phyloP scores from a whole-genome alignment of 805 yeast species.

The Saccharomycopsis guyanensis region DNA sequence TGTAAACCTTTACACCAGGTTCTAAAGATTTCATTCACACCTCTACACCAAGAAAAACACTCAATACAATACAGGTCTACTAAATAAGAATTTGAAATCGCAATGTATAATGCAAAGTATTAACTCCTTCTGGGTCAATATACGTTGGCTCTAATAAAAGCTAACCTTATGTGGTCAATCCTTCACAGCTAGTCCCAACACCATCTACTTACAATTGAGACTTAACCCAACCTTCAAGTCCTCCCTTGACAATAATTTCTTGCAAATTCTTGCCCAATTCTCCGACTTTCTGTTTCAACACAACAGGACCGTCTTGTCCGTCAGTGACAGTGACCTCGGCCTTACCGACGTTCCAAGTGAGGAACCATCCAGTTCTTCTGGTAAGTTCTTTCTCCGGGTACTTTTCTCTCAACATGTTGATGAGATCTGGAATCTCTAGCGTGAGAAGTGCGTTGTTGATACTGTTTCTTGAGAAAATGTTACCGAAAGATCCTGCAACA shows the following conservation, averaged over 20 bases:
- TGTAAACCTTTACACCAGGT: too few species aligned
- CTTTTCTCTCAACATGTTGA: slow-evolving; percentile 64
- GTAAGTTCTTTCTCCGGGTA: slow-evolving; percentile 69
- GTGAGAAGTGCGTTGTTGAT: slow-evolving; percentile 94
- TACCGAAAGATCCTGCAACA: slow-evolving; percentile 96
- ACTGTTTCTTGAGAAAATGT: slow-evolving; percentile 91
- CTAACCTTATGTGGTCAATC: too few species aligned
- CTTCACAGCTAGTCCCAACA: too few species aligned
- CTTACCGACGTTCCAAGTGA: slow-evolving; percentile 86
- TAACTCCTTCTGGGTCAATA: too few species aligned
- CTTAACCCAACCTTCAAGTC: slow-evolving; percentile 97
- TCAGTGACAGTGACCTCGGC: slow-evolving; percentile 77
- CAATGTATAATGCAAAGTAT: too few species aligned
- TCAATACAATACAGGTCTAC: too few species aligned
- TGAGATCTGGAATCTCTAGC: slow-evolving; percentile 84
- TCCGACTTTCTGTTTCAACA: slow-evolving; percentile 83
- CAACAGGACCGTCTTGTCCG: slow-evolving; percentile 42
- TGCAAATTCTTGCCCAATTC: slow-evolving; percentile 93
- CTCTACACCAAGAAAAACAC: too few species aligned
- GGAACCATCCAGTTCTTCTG: slow-evolving; percentile 88
- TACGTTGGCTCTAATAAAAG: too few species aligned
- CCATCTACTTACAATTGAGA: slow-evolving; percentile 40
- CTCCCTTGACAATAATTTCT: slow-evolving; percentile 95
- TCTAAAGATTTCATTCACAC: too few species aligned
- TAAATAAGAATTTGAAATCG: too few species aligned